These are phyloP conservation scores for Blattamonas nauphoetae DNA, from an alignment of 78 protist genomes.

Conservation along the genomic window DNA sequence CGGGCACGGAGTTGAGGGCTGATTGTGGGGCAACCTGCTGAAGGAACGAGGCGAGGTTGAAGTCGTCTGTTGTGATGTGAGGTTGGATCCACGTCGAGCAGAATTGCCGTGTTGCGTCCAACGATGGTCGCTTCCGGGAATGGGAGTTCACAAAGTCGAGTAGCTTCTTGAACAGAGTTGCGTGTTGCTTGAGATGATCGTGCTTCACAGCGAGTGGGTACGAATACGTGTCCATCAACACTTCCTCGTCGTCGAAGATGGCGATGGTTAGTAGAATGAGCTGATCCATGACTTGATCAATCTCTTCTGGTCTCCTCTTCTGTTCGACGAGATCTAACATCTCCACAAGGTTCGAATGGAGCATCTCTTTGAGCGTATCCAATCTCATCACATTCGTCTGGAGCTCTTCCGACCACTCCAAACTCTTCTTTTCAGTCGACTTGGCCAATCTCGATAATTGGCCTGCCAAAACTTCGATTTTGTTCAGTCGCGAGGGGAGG, in stretches of 20 bases:
- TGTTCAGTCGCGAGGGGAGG: no score
- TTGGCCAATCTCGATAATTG: no score
- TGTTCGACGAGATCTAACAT: background rate
- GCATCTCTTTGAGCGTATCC: background rate
- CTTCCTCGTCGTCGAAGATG: background rate
- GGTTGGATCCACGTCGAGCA: background rate
- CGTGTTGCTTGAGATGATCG: background rate
- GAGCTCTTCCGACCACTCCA: background rate
- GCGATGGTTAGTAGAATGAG: background rate
- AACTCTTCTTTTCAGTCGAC: background rate
- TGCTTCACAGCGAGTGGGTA: background rate
- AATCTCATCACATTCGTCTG: background rate
- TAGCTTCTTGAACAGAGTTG: background rate
- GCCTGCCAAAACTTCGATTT: no score
- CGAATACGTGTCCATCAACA: background rate
- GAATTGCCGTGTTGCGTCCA: background rate
- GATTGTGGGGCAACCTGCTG: background rate
- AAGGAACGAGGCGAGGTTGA: background rate
- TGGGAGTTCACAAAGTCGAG: background rate
- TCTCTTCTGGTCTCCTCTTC: background rate
- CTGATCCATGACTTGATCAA: background rate
- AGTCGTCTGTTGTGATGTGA: background rate
- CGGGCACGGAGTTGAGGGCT: background rate
- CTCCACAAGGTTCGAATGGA: background rate
- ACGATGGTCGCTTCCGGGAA: background rate